These are phyloP conservation scores for Alternaria incomplexa DNA, from an alignment of 2,329 filamentous ascomycete species.

Conservation along the genomic window DNA sequence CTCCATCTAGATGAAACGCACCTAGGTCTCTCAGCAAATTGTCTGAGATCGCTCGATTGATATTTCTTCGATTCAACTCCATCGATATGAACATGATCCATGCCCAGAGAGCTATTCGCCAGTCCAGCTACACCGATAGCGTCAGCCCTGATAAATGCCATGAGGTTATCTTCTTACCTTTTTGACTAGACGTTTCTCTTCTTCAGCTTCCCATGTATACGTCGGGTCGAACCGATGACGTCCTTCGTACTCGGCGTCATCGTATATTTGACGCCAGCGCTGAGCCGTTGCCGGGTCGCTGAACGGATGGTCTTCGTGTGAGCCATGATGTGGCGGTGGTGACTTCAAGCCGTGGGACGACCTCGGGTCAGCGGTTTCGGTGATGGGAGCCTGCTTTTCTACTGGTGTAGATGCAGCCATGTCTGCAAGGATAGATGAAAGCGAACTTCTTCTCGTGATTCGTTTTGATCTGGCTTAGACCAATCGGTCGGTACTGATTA, in stretches of 20 bases:
- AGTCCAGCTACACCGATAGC: slow-evolving; percentile 27
- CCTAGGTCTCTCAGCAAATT: slow-evolving; percentile 36
- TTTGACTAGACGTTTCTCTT: slow-evolving; percentile 55
- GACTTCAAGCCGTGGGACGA: slow-evolving; percentile 16
- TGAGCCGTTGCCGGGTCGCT: slow-evolving; percentile 29
- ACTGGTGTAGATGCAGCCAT: slow-evolving; percentile 19
- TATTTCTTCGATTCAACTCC: slow-evolving; percentile 56
- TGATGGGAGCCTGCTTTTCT: slow-evolving; percentile 24
- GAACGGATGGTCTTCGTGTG: slow-evolving; percentile 29
- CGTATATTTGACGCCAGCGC: slow-evolving; percentile 35
- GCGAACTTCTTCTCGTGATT: slow-evolving; percentile 11
- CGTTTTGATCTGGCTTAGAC: slow-evolving; percentile 8
- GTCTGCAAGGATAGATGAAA: background rate
- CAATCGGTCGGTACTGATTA: slow-evolving; percentile 6
- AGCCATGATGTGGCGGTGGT: slow-evolving; percentile 15
- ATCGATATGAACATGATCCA: slow-evolving; percentile 59
- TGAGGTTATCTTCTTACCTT: slow-evolving; percentile 46
- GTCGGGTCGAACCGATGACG: slow-evolving; percentile 57
- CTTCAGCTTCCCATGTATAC: slow-evolving; percentile 54
- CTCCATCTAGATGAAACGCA: slow-evolving; percentile 18
- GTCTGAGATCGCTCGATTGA: slow-evolving; percentile 51
- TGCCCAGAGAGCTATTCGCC: slow-evolving; percentile 36
- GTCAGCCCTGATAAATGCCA: background rate
- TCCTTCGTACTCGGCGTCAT: slow-evolving; percentile 42
- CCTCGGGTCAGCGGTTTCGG: slow-evolving; percentile 19